A percentile compares a stretch with the other conserved stretches of the same genome.
Conservation (phyloP, 169 alveolate species). For the Theileria orientalis region DNA sequence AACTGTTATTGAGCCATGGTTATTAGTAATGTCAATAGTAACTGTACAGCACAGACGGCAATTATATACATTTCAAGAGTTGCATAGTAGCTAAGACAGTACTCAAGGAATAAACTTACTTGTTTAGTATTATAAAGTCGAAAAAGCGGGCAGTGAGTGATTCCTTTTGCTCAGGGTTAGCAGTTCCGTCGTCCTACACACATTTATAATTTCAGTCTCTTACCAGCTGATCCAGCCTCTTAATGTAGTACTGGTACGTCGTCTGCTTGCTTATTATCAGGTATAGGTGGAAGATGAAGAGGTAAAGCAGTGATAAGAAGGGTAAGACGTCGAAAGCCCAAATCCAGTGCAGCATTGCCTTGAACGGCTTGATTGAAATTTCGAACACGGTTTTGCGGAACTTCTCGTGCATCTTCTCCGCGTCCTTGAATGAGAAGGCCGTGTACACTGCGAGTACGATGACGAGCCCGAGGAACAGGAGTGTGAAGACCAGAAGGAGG, state of each 20-base stretch:
- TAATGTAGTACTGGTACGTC: conserved; percentile 13
- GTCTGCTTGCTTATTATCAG: conserved; percentile 1
- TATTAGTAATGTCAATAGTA: too few species aligned
- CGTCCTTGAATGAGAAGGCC: conserved; percentile 3
- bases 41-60: too few species aligned
- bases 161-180: too few species aligned
- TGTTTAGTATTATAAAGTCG: conserved; percentile 9
- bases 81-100: too few species aligned
- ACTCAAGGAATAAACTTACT: not conserved
- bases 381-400: conserved; percentile 26
- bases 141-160: not conserved
- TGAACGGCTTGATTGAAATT: not conserved
- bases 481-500: conserved; percentile 24
- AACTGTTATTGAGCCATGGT: too few species aligned
- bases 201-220: not conserved
- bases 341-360: not conserved
- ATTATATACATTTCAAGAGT: too few species aligned
- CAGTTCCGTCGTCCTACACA: too few species aligned
- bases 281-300: conserved; percentile 1
- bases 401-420: conserved; percentile 2
- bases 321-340: not conserved
- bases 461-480: conserved; percentile 6
- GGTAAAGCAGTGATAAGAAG: not conserved
- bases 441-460: not conserved
- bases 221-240: conserved; percentile 10